Base-by-base conservation (phyloP, 805 yeast genomes). In the Phaffomyces antillensis region DNA sequence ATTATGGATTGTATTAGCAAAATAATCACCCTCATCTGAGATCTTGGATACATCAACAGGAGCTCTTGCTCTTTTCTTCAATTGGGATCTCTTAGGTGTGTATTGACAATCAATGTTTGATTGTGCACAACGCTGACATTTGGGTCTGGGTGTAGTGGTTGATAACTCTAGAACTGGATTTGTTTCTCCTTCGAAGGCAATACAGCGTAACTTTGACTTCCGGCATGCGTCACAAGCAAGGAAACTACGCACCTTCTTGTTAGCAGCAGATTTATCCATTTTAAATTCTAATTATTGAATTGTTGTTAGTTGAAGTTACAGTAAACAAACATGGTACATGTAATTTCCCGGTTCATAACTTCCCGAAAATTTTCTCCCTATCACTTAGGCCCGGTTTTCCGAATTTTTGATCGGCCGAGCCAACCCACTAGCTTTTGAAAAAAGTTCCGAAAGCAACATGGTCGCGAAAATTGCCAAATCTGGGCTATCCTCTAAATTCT, bases 211-310 rank as follows among this genome's bases (percentile, higher is more conserved):
- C 25, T 49, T 49, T 3, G 51, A 47, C 18, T 36, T 45, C n/a
- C 52, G 42, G n/a, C 52, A 49, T 28, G 42, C 28, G 18, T 49
- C 52, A 40, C 52, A 49, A 8, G 52, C 52, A 7, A 49, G 46
- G 13, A 49, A 49, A 11, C 49, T 44, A n/a, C 52, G 41, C 5
- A 28, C 28, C 37, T 36, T 43, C 26, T 36, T 39, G 15, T 13
- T 20, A 28, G 4, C 30, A 28, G 30, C 13, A 5, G 30, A 3
- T 11, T 28, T 5, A 7, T 20, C 23, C 23, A 20, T 20, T 20
- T 7, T 20, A 7, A 5, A 20, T 20, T 20, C 23, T 20, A 7
- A 5, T 20, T n/a, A 30, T 30, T 28, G 4, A 28, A 28, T 28
- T 30, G n/a, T 30, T 15, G 15, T 11, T 30, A 16, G n/a, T 7